Conservation (phyloP, 352 stramenopile species). For the Pythium pyrilobum region DNA sequence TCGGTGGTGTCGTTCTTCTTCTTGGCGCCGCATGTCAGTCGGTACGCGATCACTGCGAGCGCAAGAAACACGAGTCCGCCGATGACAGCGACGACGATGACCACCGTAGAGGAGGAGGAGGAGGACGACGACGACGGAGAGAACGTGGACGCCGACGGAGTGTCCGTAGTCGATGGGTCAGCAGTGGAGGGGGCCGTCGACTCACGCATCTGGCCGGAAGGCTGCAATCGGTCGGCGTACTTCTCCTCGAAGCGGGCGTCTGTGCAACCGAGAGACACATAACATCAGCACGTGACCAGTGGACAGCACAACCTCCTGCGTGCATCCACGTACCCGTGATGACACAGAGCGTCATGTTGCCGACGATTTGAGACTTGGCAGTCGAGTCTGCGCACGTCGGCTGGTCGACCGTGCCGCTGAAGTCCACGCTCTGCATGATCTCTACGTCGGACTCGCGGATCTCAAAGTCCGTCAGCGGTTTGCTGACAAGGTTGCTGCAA, state of each 20-base stretch:
- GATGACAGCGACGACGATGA: constrained; percentile 1
- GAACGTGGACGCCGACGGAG: not conserved
- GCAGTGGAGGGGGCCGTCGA: not conserved
- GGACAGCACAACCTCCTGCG: too few species aligned
- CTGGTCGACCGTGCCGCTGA: not conserved
- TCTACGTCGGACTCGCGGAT: constrained; percentile 4
- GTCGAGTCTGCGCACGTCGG: not conserved
- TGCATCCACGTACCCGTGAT: constrained; percentile 7
- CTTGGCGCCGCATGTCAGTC: not conserved
- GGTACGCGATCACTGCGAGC: constrained; percentile 1
- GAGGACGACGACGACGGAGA: not conserved
- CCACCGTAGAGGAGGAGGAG: not conserved
- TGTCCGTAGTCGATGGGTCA: not conserved
- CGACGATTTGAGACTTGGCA: not conserved
- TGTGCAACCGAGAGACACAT: not conserved
- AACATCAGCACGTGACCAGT: not conserved
- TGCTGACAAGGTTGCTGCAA: not conserved
- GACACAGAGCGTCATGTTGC: not conserved
- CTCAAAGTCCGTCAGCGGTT: not conserved
- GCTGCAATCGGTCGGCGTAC: not conserved
- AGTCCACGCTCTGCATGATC: not conserved
- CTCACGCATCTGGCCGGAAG: not conserved
- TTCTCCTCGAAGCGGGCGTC: constrained; percentile 3
- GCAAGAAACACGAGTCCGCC: not conserved
- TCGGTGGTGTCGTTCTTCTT: too few species aligned